phyloP scores from a whole-genome alignment of 768 basidiomycete species.

The Pilatotrama ljubarskyi region DNA sequence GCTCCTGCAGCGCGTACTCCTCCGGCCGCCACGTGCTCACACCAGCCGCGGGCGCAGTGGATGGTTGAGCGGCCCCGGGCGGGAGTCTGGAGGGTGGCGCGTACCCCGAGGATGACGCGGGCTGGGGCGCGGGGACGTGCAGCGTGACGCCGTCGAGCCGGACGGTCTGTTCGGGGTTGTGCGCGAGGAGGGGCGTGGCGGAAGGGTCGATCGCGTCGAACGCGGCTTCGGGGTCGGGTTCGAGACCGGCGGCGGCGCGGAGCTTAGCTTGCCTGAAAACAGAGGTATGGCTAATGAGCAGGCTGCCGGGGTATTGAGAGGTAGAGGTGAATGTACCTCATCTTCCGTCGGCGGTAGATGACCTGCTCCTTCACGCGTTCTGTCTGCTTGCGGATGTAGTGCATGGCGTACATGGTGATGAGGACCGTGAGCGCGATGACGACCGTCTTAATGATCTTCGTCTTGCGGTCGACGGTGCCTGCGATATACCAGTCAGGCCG shows the following conservation, averaged over 20 bases:
- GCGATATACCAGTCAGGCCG: slow-evolving; percentile 12
- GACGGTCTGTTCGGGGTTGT: not conserved
- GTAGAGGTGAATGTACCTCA: slow-evolving; percentile 42
- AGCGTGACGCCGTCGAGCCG: slow-evolving; percentile 5
- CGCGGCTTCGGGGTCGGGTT: not conserved
- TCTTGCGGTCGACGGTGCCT: slow-evolving; percentile 31
- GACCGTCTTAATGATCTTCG: slow-evolving; percentile 61
- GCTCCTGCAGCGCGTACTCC: not conserved
- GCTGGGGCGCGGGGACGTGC: not conserved
- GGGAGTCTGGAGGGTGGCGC: not conserved
- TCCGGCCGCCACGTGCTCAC: not conserved
- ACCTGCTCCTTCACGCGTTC: slow-evolving; percentile 60
- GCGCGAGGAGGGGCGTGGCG: not conserved
- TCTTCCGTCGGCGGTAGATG: slow-evolving; percentile 67
- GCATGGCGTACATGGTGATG: slow-evolving; percentile 75
- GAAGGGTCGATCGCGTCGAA: not conserved
- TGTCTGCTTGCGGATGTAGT: slow-evolving; percentile 77
- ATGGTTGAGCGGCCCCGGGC: not conserved
- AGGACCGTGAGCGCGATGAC: slow-evolving; percentile 67
- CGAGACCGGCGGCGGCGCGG: slow-evolving; percentile 1
- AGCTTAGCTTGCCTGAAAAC: slow-evolving; percentile 13
- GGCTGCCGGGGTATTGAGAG: not conserved
- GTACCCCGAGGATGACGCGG: too few species aligned
- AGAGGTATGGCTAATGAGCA: not conserved
- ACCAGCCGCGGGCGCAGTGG: not conserved